These are phyloP conservation scores for Ottelia alismoides DNA, from an alignment of 106 monocot genomes.

Conservation along the genomic window DNA sequence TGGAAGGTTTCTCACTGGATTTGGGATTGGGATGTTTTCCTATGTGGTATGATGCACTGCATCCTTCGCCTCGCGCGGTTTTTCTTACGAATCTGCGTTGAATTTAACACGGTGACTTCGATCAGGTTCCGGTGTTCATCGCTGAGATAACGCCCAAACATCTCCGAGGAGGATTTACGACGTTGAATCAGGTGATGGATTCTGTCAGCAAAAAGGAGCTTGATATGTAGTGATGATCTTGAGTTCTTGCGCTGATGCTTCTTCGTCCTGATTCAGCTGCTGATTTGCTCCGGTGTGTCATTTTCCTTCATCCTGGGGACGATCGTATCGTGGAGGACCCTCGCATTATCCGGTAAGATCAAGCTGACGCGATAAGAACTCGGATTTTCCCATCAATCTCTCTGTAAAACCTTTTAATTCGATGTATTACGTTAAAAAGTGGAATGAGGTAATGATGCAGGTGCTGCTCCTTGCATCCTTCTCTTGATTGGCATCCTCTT, in stretches of 20 bases:
- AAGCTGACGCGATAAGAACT: neutral
- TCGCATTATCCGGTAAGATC: constrained; percentile 36
- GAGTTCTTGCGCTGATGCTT: neutral
- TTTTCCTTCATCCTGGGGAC: constrained; percentile 37
- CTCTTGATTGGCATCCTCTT: constrained; percentile 49
- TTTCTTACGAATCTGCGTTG: neutral
- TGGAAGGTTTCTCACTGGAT: constrained; percentile 47
- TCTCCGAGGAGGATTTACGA: constrained; percentile 55
- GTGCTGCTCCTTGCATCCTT: constrained; percentile 44
- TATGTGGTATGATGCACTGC: constrained; percentile 70
- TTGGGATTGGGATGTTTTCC: constrained; percentile 51
- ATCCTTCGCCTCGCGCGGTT: no score
- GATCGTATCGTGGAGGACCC: constrained; percentile 40
- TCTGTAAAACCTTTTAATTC: neutral
- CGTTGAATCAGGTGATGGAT: constrained; percentile 46
- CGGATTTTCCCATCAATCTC: neutral
- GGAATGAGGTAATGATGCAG: constrained; percentile 8
- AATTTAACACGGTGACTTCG: neutral
- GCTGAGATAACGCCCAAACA: constrained; percentile 76
- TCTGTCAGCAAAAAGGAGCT: neutral
- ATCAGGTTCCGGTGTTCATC: constrained; percentile 66
- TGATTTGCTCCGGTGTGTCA: constrained; percentile 44
- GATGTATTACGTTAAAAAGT: neutral
- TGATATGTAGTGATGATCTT: no score
- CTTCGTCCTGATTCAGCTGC: constrained; percentile 24